phyloP scores from a whole-genome alignment of 192 early-diverging fungal genomes.

The Coemansia sp. region DNA sequence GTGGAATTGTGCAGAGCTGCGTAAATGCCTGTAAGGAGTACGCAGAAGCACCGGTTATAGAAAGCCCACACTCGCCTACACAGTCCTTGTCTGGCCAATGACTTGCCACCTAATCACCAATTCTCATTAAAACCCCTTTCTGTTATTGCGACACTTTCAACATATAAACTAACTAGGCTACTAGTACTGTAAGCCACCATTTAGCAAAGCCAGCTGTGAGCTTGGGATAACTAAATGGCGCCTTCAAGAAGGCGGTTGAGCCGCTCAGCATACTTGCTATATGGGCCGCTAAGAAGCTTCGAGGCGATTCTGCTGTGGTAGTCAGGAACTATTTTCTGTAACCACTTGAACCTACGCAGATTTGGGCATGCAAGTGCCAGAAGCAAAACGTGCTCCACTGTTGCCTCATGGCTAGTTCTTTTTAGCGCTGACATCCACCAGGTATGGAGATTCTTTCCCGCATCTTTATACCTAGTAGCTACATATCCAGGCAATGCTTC shows the following conservation, averaged over 20 bases:
- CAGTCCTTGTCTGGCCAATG: background rate
- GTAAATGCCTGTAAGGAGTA: conserved; percentile 12
- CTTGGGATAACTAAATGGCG: background rate
- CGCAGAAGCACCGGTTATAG: background rate
- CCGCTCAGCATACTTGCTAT: background rate
- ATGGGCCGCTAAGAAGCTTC: background rate
- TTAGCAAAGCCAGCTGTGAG: too few species aligned
- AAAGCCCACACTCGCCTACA: background rate
- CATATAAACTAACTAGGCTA: too few species aligned
- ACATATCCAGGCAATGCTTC: background rate
- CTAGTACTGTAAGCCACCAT: too few species aligned
- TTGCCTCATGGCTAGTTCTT: background rate
- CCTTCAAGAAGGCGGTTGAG: background rate
- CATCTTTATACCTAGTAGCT: background rate
- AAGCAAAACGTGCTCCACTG: background rate
- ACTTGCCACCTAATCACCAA: background rate
- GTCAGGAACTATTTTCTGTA: background rate
- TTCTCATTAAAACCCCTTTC: background rate
- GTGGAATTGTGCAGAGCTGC: conserved; percentile 16
- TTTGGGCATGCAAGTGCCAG: background rate
- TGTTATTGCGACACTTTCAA: too few species aligned
- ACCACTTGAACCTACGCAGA: background rate
- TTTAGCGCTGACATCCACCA: background rate
- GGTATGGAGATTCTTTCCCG: background rate
- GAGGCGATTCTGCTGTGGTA: background rate